Evolutionary conservation across 1,284 basidiomycete genomes (phyloP), one percentile per base, ranked within the genome.

Genomic region (Boletus chippewaensis): DNA sequence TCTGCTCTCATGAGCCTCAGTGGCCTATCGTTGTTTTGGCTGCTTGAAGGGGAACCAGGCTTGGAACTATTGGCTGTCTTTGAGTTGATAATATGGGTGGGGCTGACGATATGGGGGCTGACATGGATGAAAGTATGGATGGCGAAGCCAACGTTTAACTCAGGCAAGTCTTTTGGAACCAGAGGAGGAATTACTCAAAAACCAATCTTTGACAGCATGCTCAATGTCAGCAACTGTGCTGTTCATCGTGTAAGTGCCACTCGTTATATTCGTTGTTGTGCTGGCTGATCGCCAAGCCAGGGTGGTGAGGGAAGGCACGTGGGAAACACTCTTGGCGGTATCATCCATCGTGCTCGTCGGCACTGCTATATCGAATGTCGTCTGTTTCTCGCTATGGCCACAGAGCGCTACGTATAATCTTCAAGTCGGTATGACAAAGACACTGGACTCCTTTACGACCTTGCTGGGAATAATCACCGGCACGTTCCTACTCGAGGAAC

Each of bases 121-220:
- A 91, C 92, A 0, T 97, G 84, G 80, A 81, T 84, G 72, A 94
- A 96, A 68, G 77, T 91, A 5, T 93, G 87, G 83, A 91, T 97
- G 72, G 80, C 74, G 9, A 95, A 89, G 64, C 88, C 92, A 1
- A 84, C 86, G 15, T 97, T 95, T 67, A 94, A 93, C 61, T 89
- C 91, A n/a, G 91, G 91, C 81, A 66, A 61, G 76, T 60, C 44
- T 47, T 40, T 43, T 4, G 4, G 18, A 13, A 5, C 28, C 24
- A 13, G 13, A 38, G 12, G 26, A n/a, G 12, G 26, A 20, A n/a
- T 13, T 13, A 24, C 18, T 40, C n/a, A 45, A 40, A n/a, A 22
- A 8, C 8, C 9, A 5, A 43, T 32, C 35, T 20, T 10, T 50
- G 35, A 49, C 56, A 87, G 92, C 91, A 5, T 93, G 90, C 61